phyloP scores from a whole-genome alignment of 1,284 basidiomycete species.

The Megacollybia platyphylla region DNA sequence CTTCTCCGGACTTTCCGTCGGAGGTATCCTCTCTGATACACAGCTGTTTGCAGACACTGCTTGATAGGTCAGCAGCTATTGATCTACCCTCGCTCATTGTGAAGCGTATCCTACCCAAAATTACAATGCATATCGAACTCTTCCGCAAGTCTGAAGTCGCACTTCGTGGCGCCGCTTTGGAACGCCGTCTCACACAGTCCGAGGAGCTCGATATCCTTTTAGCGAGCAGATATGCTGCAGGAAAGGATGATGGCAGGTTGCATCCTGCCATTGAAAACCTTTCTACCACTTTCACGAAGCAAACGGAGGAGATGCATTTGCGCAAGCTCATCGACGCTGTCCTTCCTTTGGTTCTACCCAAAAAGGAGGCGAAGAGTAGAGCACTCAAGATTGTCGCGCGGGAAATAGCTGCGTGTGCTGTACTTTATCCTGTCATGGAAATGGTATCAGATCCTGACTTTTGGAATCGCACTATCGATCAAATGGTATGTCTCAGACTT shows the following conservation, averaged over 20 bases:
- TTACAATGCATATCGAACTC: slow-evolving; percentile 82
- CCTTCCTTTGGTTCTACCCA: slow-evolving; percentile 64
- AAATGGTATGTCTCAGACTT: slow-evolving; percentile 40
- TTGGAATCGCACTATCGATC: slow-evolving; percentile 89
- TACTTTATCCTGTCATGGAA: slow-evolving; percentile 81
- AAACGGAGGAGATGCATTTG: slow-evolving; percentile 82
- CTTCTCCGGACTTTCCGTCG: slow-evolving; percentile 77
- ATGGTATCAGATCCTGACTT: slow-evolving; percentile 93
- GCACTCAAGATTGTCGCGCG: slow-evolving; percentile 64
- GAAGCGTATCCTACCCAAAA: slow-evolving; percentile 71
- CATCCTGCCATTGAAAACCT: slow-evolving; percentile 78
- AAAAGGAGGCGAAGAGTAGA: slow-evolving; percentile 59
- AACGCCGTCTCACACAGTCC: slow-evolving; percentile 70
- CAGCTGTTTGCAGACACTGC: slow-evolving; percentile 44
- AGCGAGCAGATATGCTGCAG: slow-evolving; percentile 60
- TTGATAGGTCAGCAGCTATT: slow-evolving; percentile 41
- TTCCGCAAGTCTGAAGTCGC: slow-evolving; percentile 87
- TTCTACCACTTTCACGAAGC: slow-evolving; percentile 78
- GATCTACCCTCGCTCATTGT: slow-evolving; percentile 73
- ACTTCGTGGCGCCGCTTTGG: slow-evolving; percentile 61
- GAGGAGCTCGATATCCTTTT: slow-evolving; percentile 79
- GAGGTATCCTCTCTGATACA: slow-evolving; percentile 74
- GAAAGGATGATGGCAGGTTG: slow-evolving; percentile 45
- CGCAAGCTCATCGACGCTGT: slow-evolving; percentile 57
- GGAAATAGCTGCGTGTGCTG: slow-evolving; percentile 75